A percentile compares a stretch with the other conserved stretches of the same genome.
phyloP scores from a whole-genome alignment of 371 early-diverging fungal genomes.

The Mucor velutinosus region DNA sequence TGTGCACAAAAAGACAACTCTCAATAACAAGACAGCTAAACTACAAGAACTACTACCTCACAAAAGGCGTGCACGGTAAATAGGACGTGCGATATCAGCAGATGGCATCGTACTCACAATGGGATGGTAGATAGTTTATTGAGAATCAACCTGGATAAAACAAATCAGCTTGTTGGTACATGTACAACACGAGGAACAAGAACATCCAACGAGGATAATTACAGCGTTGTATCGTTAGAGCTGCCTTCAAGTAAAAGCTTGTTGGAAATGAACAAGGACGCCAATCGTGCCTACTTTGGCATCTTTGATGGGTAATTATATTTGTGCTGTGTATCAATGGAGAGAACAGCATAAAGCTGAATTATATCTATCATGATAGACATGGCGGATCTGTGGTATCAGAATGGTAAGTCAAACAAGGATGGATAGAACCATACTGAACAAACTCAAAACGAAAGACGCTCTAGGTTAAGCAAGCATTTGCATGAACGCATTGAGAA shows the following conservation, averaged over 20 bases:
- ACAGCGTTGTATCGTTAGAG: constrained; percentile 38
- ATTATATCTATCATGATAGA: constrained; percentile 13
- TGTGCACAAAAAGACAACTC: constrained; percentile 9
- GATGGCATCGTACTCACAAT: neutral
- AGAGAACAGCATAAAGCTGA: neutral
- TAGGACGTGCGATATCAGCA: neutral
- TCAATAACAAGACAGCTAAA: constrained; percentile 8
- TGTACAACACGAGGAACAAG: constrained; percentile 52
- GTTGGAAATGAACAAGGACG: constrained; percentile 33
- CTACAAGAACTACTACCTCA: constrained; percentile 28
- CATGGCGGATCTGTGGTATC: constrained; percentile 52
- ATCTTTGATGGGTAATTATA: constrained; percentile 55
- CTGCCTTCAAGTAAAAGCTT: constrained; percentile 19
- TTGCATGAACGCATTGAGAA: constrained; percentile 51
- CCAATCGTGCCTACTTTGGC: constrained; percentile 50
- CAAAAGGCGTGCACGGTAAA: constrained; percentile 25
- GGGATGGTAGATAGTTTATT: constrained; percentile 16
- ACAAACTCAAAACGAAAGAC: neutral
- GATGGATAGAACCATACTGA: neutral
- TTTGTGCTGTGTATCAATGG: constrained; percentile 7
- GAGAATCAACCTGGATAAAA: constrained; percentile 29
- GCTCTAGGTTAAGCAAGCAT: constrained; percentile 39
- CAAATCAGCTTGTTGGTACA: constrained; percentile 37
- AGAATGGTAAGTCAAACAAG: constrained; percentile 34
- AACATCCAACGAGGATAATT: constrained; percentile 51